Base-by-base conservation (phyloP, 257 asterid genomes). In the Penstemon barbatus region DNA sequence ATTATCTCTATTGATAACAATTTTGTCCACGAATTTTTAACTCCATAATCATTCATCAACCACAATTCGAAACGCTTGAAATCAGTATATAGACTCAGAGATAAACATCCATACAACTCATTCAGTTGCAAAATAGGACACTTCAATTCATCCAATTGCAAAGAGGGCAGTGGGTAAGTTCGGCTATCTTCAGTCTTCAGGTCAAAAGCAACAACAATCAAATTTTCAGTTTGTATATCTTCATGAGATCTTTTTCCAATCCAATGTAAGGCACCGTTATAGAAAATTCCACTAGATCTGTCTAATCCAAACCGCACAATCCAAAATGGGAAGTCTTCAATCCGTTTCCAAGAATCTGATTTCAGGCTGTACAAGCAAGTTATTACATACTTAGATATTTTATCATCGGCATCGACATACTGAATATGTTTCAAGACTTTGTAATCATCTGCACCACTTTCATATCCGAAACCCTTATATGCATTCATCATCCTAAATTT, bases 351-450 rank as follows among this genome's bases (percentile, higher is more conserved):
- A 25, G 33, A 25, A 25, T 25, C 1, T 25, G 33, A 25, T 57
- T 45, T 54, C 53, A 67, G 54, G 15, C 71, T 55, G 13, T 61
- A 61, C 39, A 61, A n/a, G 4, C 3, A 7, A 67, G 72, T 67
- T 19, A 11, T 67, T 19, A 11, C 11, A 7, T 18, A 6, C 8
- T 39, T 44, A 42, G 3, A 1, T 25, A 10, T 2, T 5, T 11
- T 9, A 9, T 7, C 4, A 15, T 4, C 6, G 36, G 3, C 3
- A 52, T 37, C 61, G 59, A 66, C 39, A 51, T 68, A 40, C 19
- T 67, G 55, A 53, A 67, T 25, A 25, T 25, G 12, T 67, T 63
- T 25, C 33, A 25, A 25, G 33, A 25, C 33, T 25, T 25, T 25
- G 33, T 25, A 25, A 25, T 25, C 33, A 42, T 54, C 63, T 3